Percentiles rank a stretch among this genome's conserved stretches.
Conservation (phyloP, 169 alveolate species). For the Plasmodium sp. region DNA sequence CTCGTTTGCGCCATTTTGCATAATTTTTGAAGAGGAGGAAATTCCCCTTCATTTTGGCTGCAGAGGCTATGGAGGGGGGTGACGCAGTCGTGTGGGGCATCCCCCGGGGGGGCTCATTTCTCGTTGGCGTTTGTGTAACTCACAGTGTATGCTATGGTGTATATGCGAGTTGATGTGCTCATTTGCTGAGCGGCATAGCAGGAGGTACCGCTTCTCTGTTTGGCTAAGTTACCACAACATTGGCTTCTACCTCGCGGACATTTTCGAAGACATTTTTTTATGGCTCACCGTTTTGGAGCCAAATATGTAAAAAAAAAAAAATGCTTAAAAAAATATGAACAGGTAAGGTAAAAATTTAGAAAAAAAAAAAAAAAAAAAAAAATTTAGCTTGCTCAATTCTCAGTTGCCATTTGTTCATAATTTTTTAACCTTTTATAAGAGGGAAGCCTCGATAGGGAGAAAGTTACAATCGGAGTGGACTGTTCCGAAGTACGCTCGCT, state of each 20-base stretch:
- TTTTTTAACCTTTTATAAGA: neutral
- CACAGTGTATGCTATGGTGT: neutral
- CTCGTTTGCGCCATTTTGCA: neutral
- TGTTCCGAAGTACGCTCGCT: neutral
- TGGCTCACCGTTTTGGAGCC: neutral
- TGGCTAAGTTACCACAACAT: neutral
- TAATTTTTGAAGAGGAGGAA: neutral
- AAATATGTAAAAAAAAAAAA: neutral
- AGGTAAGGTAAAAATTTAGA: neutral
- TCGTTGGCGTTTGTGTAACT: neutral
- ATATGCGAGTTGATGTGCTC: neutral
- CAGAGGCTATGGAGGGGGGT: neutral
- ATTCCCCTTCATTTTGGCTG: slow-evolving; percentile 14
- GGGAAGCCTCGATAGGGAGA: neutral
- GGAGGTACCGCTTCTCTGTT: neutral
- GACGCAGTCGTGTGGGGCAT: neutral
- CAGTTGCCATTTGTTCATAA: neutral
- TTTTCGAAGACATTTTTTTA: neutral
- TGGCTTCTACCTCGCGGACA: neutral
- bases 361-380: neutral
- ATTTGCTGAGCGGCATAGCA: neutral
- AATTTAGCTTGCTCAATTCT: neutral
- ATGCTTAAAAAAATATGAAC: neutral
- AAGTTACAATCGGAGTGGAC: neutral
- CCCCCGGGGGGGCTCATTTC: neutral